Percentiles rank a stretch among this genome's conserved stretches.
These are phyloP conservation scores for Aspergillus fijiensis DNA, from an alignment of 2,329 filamentous ascomycete species.

Conservation along the genomic window DNA sequence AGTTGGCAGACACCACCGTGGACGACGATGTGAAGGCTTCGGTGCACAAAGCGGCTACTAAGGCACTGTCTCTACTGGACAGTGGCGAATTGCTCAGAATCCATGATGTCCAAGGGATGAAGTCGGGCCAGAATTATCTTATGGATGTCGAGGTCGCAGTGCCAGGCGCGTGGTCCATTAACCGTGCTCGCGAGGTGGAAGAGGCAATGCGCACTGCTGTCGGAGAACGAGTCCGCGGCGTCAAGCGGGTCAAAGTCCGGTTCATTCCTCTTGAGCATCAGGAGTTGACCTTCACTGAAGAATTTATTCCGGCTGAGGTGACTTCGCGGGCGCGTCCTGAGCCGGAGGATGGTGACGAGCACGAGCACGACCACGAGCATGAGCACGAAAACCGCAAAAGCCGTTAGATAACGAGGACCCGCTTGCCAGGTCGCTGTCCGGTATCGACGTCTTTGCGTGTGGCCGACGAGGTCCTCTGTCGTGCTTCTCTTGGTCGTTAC, in stretches of 20 bases:
- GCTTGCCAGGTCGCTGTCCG: neutral
- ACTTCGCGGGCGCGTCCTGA: constrained; percentile 60
- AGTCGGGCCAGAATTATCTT: constrained; percentile 94
- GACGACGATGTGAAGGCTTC: constrained; percentile 78
- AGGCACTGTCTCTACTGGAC: constrained; percentile 56
- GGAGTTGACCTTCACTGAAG: constrained; percentile 65
- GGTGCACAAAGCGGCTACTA: constrained; percentile 64
- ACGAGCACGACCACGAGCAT: constrained; percentile 46
- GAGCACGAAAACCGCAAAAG: constrained; percentile 7
- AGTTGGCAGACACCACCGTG: constrained; percentile 86
- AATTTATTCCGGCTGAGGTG: constrained; percentile 70
- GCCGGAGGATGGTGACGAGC: constrained; percentile 53
- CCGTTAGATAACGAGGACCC: neutral
- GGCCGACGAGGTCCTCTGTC: neutral
- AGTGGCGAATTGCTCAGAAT: constrained; percentile 65
- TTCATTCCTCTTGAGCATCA: constrained; percentile 71
- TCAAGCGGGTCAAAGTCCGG: constrained; percentile 77
- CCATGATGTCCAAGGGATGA: constrained; percentile 80
- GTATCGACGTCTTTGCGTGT: neutral
- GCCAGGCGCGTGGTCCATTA: constrained; percentile 72
- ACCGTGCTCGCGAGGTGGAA: constrained; percentile 68
- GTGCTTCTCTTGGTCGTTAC: neutral
- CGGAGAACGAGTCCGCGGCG: constrained; percentile 75
- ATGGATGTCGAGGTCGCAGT: constrained; percentile 86
- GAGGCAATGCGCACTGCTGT: constrained; percentile 69